Conservation (phyloP, 768 basidiomycete genomes). For the Imleria badia region DNA sequence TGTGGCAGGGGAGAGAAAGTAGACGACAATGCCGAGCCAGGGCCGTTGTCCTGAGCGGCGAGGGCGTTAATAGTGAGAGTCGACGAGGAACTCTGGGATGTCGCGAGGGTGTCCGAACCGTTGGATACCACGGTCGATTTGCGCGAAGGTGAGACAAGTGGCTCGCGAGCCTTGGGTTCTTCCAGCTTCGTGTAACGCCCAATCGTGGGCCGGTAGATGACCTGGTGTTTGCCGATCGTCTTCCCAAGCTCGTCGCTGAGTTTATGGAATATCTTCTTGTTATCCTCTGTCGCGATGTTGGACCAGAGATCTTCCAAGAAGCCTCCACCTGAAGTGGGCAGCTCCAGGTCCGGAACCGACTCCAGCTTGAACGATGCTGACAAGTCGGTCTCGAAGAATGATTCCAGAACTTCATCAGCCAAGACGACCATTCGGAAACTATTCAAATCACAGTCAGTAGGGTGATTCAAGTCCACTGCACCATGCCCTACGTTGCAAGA, state of each 20-base stretch:
- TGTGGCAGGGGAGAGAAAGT: slow-evolving; percentile 58
- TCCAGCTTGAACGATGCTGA: slow-evolving; percentile 85
- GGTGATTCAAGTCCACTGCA: not conserved
- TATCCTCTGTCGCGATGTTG: slow-evolving; percentile 85
- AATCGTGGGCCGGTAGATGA: slow-evolving; percentile 78
- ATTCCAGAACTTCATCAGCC: slow-evolving; percentile 93
- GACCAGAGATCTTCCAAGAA: slow-evolving; percentile 86
- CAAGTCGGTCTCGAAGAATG: slow-evolving; percentile 94
- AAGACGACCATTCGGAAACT: slow-evolving; percentile 99
- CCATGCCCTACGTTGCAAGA: slow-evolving; percentile 66
- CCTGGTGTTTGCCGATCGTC: slow-evolving; percentile 91
- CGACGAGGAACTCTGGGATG: slow-evolving; percentile 41
- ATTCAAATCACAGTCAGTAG: slow-evolving; percentile 9
- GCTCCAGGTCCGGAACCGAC: slow-evolving; percentile 64
- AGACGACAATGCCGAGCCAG: slow-evolving; percentile 25
- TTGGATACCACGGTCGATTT: slow-evolving; percentile 49
- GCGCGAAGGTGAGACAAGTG: slow-evolving; percentile 70
- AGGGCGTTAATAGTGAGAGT: slow-evolving; percentile 50
- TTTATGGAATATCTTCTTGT: slow-evolving; percentile 91
- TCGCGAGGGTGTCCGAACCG: slow-evolving; percentile 29
- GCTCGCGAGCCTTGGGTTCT: slow-evolving; percentile 87
- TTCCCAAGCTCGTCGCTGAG: slow-evolving; percentile 94
- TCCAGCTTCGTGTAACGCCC: slow-evolving; percentile 81
- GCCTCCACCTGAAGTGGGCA: slow-evolving; percentile 56
- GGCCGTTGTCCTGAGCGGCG: slow-evolving; percentile 20